Evolutionary conservation across 2,329 filamentous ascomycete genomes (phyloP).

Genomic region (Calonectria pteridis): DNA sequence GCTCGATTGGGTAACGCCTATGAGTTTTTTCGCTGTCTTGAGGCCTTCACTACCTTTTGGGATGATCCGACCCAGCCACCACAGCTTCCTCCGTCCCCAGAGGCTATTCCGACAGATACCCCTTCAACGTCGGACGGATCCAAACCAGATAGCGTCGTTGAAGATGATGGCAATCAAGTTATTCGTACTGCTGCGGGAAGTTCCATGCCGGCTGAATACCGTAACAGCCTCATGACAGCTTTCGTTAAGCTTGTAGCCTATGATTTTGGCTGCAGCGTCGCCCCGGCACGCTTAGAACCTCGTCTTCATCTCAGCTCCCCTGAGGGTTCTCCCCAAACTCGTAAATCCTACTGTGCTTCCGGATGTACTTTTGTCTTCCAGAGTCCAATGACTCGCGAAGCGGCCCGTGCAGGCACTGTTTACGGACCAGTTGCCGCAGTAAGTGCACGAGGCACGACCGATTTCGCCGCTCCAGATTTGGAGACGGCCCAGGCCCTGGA

Average conservation of each 20-base stretch:
- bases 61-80: conserved; percentile 66
- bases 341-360: conserved; percentile 69
- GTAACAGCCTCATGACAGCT: conserved; percentile 67
- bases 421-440: conserved; percentile 73
- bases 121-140: conserved; percentile 19
- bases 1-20: conserved; percentile 73
- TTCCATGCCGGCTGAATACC: conserved; percentile 70
- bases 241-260: conserved; percentile 75
- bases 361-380: conserved; percentile 72
- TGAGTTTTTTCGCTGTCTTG: conserved; percentile 74
- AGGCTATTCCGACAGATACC: conserved; percentile 34
- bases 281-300: conserved; percentile 68
- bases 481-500: conserved; percentile 72
- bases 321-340: conserved; percentile 46
- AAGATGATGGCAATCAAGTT: conserved; percentile 25
- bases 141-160: conserved; percentile 30
- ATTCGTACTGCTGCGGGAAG: conserved; percentile 62
- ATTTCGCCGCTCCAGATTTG: conserved; percentile 58
- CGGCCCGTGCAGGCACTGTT: conserved; percentile 69
- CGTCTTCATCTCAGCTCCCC: conserved; percentile 66
- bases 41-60: conserved; percentile 71
- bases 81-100: conserved; percentile 50
- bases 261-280: conserved; percentile 74
- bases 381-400: conserved; percentile 69
- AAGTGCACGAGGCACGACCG: conserved; percentile 67